Base-by-base conservation (phyloP, 2,329 filamentous ascomycete genomes). In the Delphinella strobiligena region DNA sequence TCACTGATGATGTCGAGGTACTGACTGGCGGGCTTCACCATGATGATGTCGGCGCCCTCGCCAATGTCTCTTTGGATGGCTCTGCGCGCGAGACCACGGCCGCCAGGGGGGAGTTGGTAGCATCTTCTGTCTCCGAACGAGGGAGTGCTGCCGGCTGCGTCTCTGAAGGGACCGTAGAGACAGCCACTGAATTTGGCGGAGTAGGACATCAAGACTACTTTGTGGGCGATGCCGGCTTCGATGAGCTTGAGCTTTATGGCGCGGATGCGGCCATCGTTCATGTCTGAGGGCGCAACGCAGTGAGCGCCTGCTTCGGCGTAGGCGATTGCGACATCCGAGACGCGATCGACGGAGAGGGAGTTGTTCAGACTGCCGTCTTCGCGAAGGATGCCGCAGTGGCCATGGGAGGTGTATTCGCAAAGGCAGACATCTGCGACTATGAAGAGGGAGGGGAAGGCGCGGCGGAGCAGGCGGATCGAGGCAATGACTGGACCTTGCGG, bases 211-310 rank as follows among this genome's bases (percentile, higher is more conserved):
- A 98, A 72, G 40, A 93, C 74, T 10, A 89, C 82, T 58, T 82
- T 80, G 67, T 98, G 91, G 5, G 88, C 82, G 51, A 96, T 83
- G 39, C 89, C 89, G 43, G 87, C 80, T 61, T 96, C 89, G 43
- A 96, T 96, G 46, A 98, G 71, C 69, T 95, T 96, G 39, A 95
- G 74, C 71, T 98, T 98, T 62, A 98, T 98, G 45, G 88, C 89
- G 43, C 89, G 84, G 54, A 98, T 93, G 48, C 91, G 82, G 19
- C 91, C 91, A 59, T 98, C 91, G 60, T 96, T 98, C 91, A 98
- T 98, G 61, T 98, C 91, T 1, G 86, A 94, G 2, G 91, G 91
- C 0, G 91, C 91, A 19, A 98, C 87, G 60, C 89, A 96, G 63
- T 98, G 91, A 1, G 89, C 91, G 42, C 91, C 91, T 12, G 91